phyloP scores from a whole-genome alignment of 257 asterid genomes.

The Perilla frutescens region DNA sequence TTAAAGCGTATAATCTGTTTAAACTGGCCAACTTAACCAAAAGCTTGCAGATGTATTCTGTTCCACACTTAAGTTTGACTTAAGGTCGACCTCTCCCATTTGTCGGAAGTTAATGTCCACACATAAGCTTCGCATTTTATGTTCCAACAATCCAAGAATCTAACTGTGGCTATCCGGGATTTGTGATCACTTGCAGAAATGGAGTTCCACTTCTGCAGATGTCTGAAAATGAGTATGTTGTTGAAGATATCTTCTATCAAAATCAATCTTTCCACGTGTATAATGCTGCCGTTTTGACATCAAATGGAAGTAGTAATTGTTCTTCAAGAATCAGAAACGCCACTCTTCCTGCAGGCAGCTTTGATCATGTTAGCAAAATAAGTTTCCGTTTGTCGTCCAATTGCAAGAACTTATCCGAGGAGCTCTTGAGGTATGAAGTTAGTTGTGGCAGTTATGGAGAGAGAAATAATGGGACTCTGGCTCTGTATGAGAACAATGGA shows the following conservation, averaged over 20 bases:
- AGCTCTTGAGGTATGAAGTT: slow-evolving; percentile 29
- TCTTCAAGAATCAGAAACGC: slow-evolving; percentile 43
- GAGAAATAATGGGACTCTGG: slow-evolving; percentile 36
- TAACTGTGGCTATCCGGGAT: slow-evolving; percentile 57
- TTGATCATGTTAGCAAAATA: background rate
- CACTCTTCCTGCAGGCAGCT: background rate
- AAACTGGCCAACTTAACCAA: too few species aligned
- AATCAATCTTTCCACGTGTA: slow-evolving; percentile 33
- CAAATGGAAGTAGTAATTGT: slow-evolving; percentile 24
- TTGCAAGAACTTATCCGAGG: slow-evolving; percentile 33
- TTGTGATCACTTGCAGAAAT: slow-evolving; percentile 36
- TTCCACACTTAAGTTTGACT: too few species aligned
- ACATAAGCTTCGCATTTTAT: slow-evolving; percentile 62
- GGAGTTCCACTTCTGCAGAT: slow-evolving; percentile 44
- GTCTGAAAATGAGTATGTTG: slow-evolving; percentile 38
- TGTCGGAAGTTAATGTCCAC: slow-evolving; percentile 34
- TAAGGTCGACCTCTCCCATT: too few species aligned
- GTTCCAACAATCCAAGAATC: slow-evolving; percentile 42
- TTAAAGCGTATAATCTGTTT: too few species aligned
- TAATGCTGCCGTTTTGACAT: slow-evolving; percentile 34
- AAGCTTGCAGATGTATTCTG: too few species aligned
- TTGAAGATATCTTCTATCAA: slow-evolving; percentile 44
- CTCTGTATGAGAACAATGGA: slow-evolving; percentile 39
- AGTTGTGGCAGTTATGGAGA: slow-evolving; percentile 32
- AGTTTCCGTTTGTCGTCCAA: slow-evolving; percentile 47